These are phyloP conservation scores for Lepiota venenata DNA, from an alignment of 768 basidiomycete species.

Conservation along the genomic window DNA sequence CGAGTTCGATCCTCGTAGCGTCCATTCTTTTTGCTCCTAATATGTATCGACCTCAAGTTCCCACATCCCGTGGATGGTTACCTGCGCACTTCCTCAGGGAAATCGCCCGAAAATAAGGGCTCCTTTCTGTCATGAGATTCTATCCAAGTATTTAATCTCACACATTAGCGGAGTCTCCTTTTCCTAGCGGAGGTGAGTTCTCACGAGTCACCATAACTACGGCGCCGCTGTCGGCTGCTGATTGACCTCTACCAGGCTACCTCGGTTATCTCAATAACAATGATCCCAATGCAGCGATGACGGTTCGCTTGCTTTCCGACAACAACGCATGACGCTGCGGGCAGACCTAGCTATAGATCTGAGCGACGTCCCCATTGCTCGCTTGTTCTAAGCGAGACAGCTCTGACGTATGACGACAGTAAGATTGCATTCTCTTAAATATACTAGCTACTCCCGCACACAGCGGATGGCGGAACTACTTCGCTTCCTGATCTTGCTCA, in stretches of 20 bases:
- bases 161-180: too few species aligned
- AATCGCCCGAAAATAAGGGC: too few species aligned
- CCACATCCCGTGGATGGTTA: background rate
- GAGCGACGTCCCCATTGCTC: conserved; percentile 6
- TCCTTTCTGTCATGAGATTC: too few species aligned
- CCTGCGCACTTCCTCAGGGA: too few species aligned
- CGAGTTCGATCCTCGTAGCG: conserved; percentile 15
- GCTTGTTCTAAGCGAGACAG: conserved; percentile 9
- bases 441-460: conserved; percentile 7
- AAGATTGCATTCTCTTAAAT: background rate
- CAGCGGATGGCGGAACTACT: background rate
- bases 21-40: conserved; percentile 1
- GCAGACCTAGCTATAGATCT: background rate
- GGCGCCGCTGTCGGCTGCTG: background rate
- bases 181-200: too few species aligned
- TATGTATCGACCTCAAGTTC: too few species aligned
- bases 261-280: conserved; percentile 6
- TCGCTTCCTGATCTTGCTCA: background rate
- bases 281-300: conserved; percentile 3
- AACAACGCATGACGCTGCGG: conserved; percentile 2
- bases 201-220: too few species aligned
- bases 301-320: conserved; percentile 5
- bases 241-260: background rate
- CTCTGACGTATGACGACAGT: conserved; percentile 2
- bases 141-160: too few species aligned